phyloP scores from a whole-genome alignment of 2,329 filamentous ascomycete genomes.

The Neonectria hederae region DNA sequence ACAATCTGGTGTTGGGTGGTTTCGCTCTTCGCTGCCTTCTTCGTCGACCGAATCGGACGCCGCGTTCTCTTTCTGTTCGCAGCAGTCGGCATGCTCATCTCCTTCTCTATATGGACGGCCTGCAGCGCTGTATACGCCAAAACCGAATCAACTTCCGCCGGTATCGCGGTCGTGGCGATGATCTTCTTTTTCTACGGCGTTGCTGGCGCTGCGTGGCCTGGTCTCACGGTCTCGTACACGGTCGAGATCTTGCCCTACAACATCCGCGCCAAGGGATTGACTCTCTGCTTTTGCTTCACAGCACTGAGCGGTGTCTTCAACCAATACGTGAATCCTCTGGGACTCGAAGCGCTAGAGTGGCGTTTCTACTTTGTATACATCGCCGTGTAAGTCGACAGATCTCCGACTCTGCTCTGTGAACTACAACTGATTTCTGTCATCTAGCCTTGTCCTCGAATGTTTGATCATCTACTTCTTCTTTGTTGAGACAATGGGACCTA shows the following conservation, averaged over 20 bases:
- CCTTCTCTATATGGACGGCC: constrained; percentile 37
- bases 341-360: constrained; percentile 35
- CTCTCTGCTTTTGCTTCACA: constrained; percentile 38
- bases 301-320: constrained; percentile 38
- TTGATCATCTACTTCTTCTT: constrained; percentile 41
- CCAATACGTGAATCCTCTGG: constrained; percentile 39
- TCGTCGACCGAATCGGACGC: constrained; percentile 38
- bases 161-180: constrained; percentile 39
- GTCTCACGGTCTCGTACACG: constrained; percentile 37
- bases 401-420: rapidly evolving
- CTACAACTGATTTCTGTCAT: rapidly evolving
- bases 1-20: constrained; percentile 41
- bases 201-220: constrained; percentile 37
- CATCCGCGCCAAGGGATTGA: constrained; percentile 39
- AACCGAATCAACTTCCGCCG: constrained; percentile 27
- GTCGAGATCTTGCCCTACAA: constrained; percentile 39
- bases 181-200: constrained; percentile 41
- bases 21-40: constrained; percentile 36
- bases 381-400: constrained; percentile 30
- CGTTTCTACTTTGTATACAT: constrained; percentile 40
- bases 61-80: constrained; percentile 37
- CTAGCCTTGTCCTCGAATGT: constrained; percentile 35
- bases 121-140: constrained; percentile 39
- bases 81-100: constrained; percentile 36
- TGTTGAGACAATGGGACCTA: constrained; percentile 36